These are phyloP conservation scores for Xylaria longipes DNA, from an alignment of 495 filamentous ascomycete species.

Conservation along the genomic window DNA sequence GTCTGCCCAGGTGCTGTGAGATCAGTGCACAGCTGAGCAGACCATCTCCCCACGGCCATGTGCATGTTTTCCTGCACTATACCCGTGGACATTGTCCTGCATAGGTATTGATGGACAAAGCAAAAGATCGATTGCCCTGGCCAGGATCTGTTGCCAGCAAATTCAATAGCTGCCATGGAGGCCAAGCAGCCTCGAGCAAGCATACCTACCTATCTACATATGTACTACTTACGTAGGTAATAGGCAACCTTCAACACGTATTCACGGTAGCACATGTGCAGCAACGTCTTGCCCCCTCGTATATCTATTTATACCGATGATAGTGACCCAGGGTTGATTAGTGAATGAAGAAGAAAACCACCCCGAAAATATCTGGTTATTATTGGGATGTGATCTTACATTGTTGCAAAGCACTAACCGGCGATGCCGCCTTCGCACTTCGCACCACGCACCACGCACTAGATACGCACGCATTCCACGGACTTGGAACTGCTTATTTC, in stretches of 20 bases:
- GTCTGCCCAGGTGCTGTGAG: not conserved
- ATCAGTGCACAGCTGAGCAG: not conserved
- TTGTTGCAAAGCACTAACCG: not conserved
- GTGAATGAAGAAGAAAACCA: not conserved
- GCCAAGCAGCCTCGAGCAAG: not conserved
- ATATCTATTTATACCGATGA: not conserved
- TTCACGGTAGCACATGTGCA: not conserved
- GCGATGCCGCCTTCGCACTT: slow-evolving; percentile 10
- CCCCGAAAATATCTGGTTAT: not conserved
- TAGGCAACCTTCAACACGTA: not conserved
- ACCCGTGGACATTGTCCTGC: not conserved
- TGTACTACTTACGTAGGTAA: not conserved
- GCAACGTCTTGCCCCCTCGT: not conserved
- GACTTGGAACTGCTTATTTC: not conserved
- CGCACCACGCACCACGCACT: not conserved
- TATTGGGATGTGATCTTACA: slow-evolving; percentile 8
- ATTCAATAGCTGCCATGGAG: not conserved
- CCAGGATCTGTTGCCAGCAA: not conserved
- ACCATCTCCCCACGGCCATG: not conserved
- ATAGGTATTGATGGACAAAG: not conserved
- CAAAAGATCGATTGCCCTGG: too few relatives aligned
- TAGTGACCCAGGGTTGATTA: not conserved
- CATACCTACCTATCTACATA: not conserved
- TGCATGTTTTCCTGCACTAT: not conserved
- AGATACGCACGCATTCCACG: not conserved